Evolutionary conservation across 352 stramenopile genomes (phyloP), one percentile per base, ranked within the genome.

Genomic region (Albugo candida): DNA sequence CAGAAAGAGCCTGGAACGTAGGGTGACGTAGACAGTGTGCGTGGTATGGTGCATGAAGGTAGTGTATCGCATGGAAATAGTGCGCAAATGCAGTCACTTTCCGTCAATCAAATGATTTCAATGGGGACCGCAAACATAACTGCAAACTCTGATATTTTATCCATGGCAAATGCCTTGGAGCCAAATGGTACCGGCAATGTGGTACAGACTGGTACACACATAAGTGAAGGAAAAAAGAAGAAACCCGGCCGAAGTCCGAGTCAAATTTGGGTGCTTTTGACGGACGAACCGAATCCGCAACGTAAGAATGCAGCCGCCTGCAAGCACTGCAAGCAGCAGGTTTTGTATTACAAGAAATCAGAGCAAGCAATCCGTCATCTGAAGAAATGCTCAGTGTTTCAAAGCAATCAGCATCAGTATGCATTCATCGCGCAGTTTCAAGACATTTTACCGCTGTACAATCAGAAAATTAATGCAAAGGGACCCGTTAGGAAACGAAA

Each of bases 321-420:
- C 58, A 88, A 88, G 56, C 75, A 88, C 56, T 88, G 75, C 60
- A 83, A 88, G 58, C 68, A 85, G 52, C 67, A 83, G 34, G 75
- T 88, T 36, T 45, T 81, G 19, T 88, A 88, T 59, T 88, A 88
- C 58, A 88, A 88, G 46, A 88, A 85, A 48, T 88, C 75, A 24
- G 75, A 88, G 61, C 75, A 88, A 48, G 72, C 72, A 16, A 80
- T 88, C 38, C 72, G 75, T 27, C 75, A 88, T 49, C 41, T 88
- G 11, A 88, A 88, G 44, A 84, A 83, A 48, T 88, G 75, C 53
- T 59, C 47, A 21, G 66, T 64, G 11, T 88, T 88, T 59, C 75
- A 88, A 52, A 75, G 59, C 58, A 72, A 67, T 57, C 75, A 88
- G 62, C 75, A 85, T 55, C 75, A 88, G 55, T 83, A 75, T 46